Percentiles rank a stretch among this genome's conserved stretches.
These are phyloP conservation scores for Phytophthora syringae DNA, from an alignment of 352 stramenopile species.

Conservation along the genomic window DNA sequence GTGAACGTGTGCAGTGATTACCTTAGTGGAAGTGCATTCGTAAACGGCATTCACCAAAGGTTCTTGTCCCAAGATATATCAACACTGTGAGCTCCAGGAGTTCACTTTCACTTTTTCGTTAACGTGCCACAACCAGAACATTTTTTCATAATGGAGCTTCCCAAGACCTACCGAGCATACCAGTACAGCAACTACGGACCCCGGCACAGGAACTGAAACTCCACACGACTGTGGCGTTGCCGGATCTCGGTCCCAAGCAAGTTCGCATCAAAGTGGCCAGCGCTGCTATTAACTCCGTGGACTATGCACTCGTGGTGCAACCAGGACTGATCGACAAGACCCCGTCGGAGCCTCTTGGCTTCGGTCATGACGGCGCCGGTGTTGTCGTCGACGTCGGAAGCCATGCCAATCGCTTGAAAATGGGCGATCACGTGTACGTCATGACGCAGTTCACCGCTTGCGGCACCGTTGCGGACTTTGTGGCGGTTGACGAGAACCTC, in stretches of 20 bases:
- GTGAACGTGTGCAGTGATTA: no score
- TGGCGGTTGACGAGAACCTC: constrained; percentile 32
- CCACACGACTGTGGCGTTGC: constrained; percentile 22
- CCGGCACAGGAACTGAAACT: constrained; percentile 34
- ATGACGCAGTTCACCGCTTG: constrained; percentile 26
- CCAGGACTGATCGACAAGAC: constrained; percentile 9
- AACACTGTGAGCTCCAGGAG: no score
- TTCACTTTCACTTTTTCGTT: no score
- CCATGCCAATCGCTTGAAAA: constrained; percentile 15
- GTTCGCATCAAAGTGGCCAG: constrained; percentile 40
- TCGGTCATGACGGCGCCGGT: constrained; percentile 36
- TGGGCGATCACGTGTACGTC: constrained; percentile 39
- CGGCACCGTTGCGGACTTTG: constrained; percentile 47
- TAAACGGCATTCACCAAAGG: no score
- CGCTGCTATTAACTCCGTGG: constrained; percentile 39
- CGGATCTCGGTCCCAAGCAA: constrained; percentile 31
- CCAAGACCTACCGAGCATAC: constrained; percentile 41
- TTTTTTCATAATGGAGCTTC: constrained; percentile 31
- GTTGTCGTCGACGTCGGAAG: constrained; percentile 33
- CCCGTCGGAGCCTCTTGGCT: constrained; percentile 18
- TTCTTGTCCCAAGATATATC: no score
- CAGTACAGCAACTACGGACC: constrained; percentile 38
- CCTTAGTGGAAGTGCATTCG: no score
- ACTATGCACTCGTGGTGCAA: constrained; percentile 35
- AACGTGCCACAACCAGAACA: no score